Conservation (phyloP, 306 rosid genomes). For the Purshia tridentata region DNA sequence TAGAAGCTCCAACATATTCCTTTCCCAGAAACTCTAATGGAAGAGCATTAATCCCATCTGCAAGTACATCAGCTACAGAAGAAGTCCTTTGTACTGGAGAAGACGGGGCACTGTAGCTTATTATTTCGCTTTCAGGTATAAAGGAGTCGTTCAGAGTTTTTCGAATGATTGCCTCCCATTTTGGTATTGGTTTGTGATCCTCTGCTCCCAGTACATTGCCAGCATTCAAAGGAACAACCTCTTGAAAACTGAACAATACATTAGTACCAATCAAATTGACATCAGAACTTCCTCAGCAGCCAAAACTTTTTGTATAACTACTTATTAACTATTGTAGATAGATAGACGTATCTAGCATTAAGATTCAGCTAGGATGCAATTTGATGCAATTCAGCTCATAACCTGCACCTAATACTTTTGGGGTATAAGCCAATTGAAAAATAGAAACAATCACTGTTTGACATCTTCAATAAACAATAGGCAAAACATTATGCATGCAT, state of each 20-base stretch:
- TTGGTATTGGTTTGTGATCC: constrained; percentile 66
- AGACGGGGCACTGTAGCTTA: constrained; percentile 87
- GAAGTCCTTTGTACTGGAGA: constrained; percentile 84
- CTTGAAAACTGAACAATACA: constrained; percentile 66
- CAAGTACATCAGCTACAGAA: constrained; percentile 72
- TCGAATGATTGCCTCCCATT: constrained; percentile 92
- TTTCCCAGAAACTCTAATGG: constrained; percentile 47
- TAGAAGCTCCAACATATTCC: constrained; percentile 30
- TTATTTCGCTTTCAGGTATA: constrained; percentile 58
- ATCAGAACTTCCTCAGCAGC: constrained; percentile 20
- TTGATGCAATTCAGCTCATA: neutral
- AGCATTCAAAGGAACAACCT: constrained; percentile 93
- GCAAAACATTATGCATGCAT: no score
- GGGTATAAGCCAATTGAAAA: neutral
- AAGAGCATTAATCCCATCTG: constrained; percentile 47
- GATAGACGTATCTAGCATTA: constrained; percentile 7
- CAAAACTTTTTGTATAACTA: constrained; percentile 13
- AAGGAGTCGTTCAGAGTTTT: constrained; percentile 69
- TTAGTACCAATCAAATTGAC: constrained; percentile 13
- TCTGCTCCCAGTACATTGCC: constrained; percentile 96
- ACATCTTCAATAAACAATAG: neutral
- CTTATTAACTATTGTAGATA: neutral
- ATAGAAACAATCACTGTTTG: neutral
- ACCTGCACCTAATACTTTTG: neutral
- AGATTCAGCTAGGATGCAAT: neutral